A percentile compares a stretch with the other conserved stretches of the same genome.
Evolutionary conservation across 805 yeast genomes (phyloP).

Genomic region (Pichia pseudocactophila): DNA sequence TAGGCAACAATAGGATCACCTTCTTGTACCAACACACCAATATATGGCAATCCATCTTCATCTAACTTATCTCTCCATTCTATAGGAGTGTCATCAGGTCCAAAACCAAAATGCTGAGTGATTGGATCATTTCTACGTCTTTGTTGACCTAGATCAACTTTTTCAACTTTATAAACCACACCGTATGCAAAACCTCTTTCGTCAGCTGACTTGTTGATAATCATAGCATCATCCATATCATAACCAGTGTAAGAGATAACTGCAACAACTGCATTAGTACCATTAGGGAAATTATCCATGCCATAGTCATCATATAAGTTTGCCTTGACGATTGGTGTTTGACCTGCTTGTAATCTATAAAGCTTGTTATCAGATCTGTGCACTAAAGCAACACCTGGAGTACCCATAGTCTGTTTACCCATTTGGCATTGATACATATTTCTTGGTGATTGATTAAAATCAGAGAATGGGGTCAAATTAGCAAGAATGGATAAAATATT

Average conservation of each 20-base stretch:
- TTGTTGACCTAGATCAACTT: constrained; percentile 67
- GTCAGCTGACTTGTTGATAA: constrained; percentile 91
- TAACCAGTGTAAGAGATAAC: constrained; percentile 98
- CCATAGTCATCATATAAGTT: constrained; percentile 91
- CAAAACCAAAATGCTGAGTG: constrained; percentile 90
- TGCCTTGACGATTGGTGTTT: constrained; percentile 95
- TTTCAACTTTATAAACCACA: constrained; percentile 90
- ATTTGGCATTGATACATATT: constrained; percentile 99
- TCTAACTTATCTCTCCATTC: constrained; percentile 84
- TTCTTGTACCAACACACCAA: constrained; percentile 82
- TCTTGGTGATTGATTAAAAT: constrained; percentile 98
- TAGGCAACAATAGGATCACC: constrained; percentile 95
- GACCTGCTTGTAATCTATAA: constrained; percentile 89
- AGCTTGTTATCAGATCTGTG: constrained; percentile 94
- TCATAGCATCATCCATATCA: constrained; percentile 99
- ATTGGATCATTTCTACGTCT: constrained; percentile 92
- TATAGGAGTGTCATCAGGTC: constrained; percentile 86
- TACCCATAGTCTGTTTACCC: constrained; percentile 99
- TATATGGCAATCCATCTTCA: constrained; percentile 83
- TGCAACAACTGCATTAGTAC: constrained; percentile 97
- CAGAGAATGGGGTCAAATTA: constrained; percentile 95
- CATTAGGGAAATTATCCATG: constrained; percentile 97
- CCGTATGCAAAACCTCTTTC: constrained; percentile 98
- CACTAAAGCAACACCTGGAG: constrained; percentile 91
- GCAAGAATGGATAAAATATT: constrained; percentile 91